Evolutionary conservation across 2,329 filamentous ascomycete species (phyloP), one percentile per base, ranked within the genome.

Genomic region (Aureobasidium melanogenum): DNA sequence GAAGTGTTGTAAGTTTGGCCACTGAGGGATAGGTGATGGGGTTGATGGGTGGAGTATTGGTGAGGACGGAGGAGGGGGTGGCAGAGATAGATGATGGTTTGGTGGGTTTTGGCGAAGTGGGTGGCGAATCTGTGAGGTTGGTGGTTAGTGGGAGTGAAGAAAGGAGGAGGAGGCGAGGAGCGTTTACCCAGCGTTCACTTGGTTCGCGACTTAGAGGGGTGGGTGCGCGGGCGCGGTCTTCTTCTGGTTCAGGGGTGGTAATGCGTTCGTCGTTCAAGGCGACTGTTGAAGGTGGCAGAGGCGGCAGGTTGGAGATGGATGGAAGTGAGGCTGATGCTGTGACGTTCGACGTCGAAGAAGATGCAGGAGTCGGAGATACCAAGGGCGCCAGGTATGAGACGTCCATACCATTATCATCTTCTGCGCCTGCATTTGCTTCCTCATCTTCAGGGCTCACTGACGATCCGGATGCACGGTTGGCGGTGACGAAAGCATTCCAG

Each of bases 51-150:
- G 9, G 8, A 28, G 22, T 8, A 41, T 22, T 54, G 50, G 30
- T 5, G 50, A 34, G 24, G 50, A 54, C 6, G 48, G 32, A 4
- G 48, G 48, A 41, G 36, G 50, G 1, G 50, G 50, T 19, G 50
- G 34, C 3, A 24, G 22, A 24, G 50, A 15, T 34, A 30, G 15
- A 5, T 26, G 50, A 3, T 22, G 24, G 5, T 8, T 43, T 5
- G 62, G 54, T n/a, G 62, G 62, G 54, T 59, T 62, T 34, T 58
- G 52, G 34, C 54, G 58, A 7, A 63, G 46, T 4, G 62, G 62
- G 9, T 57, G 54, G 12, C 54, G 54, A 7, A 38, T 41, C 54
- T 57, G 39, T 46, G 7, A 19, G 5, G 19, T n/a, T n/a, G n/a
- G 2, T 32, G 24, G 54, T 57, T 26, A 57, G 54, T 57, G 24